Evolutionary conservation across 768 basidiomycete species (phyloP).

Genomic region (Psilocybe subaeruginosa): DNA sequence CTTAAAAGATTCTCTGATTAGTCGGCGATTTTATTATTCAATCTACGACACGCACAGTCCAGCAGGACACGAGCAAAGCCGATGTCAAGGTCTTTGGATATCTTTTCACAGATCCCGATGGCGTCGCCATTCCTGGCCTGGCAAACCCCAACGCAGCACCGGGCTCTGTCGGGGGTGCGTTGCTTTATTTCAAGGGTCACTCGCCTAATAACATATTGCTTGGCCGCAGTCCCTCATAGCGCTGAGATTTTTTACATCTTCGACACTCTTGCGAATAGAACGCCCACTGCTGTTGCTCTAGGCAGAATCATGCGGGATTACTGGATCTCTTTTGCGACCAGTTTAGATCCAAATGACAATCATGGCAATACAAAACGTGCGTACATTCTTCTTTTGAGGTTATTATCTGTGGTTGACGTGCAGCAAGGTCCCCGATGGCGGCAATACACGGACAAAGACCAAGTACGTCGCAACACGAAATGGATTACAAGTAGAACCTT

Average conservation of each 20-base stretch:
- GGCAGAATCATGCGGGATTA: slow-evolving; percentile 16
- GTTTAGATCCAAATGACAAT: slow-evolving; percentile 14
- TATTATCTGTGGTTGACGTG: neutral
- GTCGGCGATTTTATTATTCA: slow-evolving; percentile 33
- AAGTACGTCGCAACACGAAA: neutral
- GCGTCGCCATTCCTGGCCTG: slow-evolving; percentile 1
- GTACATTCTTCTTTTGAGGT: neutral
- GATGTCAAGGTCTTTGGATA: slow-evolving; percentile 40
- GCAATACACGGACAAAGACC: slow-evolving; percentile 9
- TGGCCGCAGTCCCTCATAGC: slow-evolving; percentile 9
- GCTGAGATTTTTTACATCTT: slow-evolving; percentile 13
- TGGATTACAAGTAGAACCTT: neutral
- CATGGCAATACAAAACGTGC: slow-evolving; percentile 1
- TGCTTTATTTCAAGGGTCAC: too few relatives aligned
- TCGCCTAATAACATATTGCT: neutral
- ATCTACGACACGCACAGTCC: slow-evolving; percentile 27
- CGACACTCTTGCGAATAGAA: slow-evolving; percentile 4
- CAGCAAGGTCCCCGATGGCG: slow-evolving; percentile 11
- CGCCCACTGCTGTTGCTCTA: slow-evolving; percentile 2
- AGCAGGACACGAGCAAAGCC: slow-evolving; percentile 35
- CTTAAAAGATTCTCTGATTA: slow-evolving; percentile 9
- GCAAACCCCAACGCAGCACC: slow-evolving; percentile 15
- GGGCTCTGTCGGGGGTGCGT: slow-evolving; percentile 28
- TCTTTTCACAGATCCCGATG: slow-evolving; percentile 35
- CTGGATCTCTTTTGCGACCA: slow-evolving; percentile 18